A percentile compares a stretch with the other conserved stretches of the same genome.
Conservation (phyloP, 805 yeast species). For the Yamadazyma akitaensis region DNA sequence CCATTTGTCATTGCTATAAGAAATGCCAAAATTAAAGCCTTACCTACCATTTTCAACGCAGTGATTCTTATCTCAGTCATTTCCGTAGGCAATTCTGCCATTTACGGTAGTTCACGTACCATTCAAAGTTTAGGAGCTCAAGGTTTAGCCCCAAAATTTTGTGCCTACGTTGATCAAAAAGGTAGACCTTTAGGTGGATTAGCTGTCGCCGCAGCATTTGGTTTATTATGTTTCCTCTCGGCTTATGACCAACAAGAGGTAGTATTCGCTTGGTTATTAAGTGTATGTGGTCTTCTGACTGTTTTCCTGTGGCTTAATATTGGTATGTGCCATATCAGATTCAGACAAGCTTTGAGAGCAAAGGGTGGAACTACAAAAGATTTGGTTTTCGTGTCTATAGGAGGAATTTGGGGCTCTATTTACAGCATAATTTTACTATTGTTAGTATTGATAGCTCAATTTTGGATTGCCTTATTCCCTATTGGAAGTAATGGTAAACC, state of each 20-base stretch:
- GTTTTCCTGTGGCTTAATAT: constrained; percentile 42
- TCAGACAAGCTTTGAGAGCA: constrained; percentile 34
- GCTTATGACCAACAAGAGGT: constrained; percentile 27
- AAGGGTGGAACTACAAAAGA: constrained; percentile 35
- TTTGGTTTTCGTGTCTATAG: constrained; percentile 30
- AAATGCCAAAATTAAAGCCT: constrained; percentile 57
- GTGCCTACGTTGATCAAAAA: constrained; percentile 37
- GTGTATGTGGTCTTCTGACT: constrained; percentile 39
- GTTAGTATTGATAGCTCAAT: constrained; percentile 31
- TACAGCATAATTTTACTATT: constrained; percentile 29
- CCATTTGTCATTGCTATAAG: constrained; percentile 74
- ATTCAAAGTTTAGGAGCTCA: constrained; percentile 66
- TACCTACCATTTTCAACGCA: constrained; percentile 72
- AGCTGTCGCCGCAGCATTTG: constrained; percentile 29
- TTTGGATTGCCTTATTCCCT: constrained; percentile 43
- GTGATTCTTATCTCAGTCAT: constrained; percentile 69
- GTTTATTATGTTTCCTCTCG: constrained; percentile 38
- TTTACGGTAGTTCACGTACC: constrained; percentile 71
- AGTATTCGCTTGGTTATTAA: constrained; percentile 41
- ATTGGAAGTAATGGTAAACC: constrained; percentile 25
- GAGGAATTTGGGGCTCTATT: constrained; percentile 37
- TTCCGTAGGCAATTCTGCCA: constrained; percentile 75
- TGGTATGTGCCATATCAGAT: constrained; percentile 39
- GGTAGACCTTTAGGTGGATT: constrained; percentile 44
- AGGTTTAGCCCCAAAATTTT: constrained; percentile 58